These are phyloP conservation scores for Termitomyces sp. DNA, from an alignment of 768 basidiomycete species.

Conservation along the genomic window DNA sequence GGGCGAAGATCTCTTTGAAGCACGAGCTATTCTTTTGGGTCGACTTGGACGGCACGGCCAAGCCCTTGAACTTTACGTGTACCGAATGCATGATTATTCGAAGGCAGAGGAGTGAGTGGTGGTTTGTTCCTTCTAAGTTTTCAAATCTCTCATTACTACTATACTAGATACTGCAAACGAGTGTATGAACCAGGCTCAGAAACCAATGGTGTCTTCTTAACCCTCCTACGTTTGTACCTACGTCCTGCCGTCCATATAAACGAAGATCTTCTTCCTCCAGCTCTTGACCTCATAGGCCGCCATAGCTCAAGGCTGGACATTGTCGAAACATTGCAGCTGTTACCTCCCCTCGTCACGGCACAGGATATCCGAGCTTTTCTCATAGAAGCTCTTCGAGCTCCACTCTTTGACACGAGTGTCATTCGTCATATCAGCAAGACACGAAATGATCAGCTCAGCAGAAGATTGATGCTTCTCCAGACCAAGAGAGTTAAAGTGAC, in stretches of 20 bases:
- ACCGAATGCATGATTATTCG: conserved; percentile 72
- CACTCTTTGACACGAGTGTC: conserved; percentile 64
- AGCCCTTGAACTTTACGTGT: conserved; percentile 92
- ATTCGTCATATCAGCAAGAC: conserved; percentile 66
- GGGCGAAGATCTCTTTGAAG: conserved; percentile 75
- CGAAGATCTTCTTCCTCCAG: conserved; percentile 66
- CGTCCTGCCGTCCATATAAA: conserved; percentile 52
- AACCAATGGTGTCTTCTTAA: conserved; percentile 69
- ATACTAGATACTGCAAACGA: conserved; percentile 80
- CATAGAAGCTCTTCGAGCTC: conserved; percentile 58
- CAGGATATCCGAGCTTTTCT: conserved; percentile 77
- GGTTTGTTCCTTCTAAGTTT: neutral
- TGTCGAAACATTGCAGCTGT: conserved; percentile 73
- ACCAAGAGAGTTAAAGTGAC: conserved; percentile 81
- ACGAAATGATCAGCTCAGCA: conserved; percentile 71
- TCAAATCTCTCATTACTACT: neutral
- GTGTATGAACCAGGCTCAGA: conserved; percentile 56
- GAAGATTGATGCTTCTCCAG: conserved; percentile 71
- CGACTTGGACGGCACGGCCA: conserved; percentile 87
- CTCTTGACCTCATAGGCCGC: conserved; percentile 80
- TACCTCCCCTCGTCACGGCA: conserved; percentile 88
- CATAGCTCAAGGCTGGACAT: conserved; percentile 82
- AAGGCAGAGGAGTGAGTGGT: conserved; percentile 82
- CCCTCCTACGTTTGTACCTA: conserved; percentile 83
- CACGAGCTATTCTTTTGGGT: conserved; percentile 87